A percentile compares a stretch with the other conserved stretches of the same genome.
Evolutionary conservation across 2,329 filamentous ascomycete genomes (phyloP).

Genomic region (Drechslerella stenobrocha): DNA sequence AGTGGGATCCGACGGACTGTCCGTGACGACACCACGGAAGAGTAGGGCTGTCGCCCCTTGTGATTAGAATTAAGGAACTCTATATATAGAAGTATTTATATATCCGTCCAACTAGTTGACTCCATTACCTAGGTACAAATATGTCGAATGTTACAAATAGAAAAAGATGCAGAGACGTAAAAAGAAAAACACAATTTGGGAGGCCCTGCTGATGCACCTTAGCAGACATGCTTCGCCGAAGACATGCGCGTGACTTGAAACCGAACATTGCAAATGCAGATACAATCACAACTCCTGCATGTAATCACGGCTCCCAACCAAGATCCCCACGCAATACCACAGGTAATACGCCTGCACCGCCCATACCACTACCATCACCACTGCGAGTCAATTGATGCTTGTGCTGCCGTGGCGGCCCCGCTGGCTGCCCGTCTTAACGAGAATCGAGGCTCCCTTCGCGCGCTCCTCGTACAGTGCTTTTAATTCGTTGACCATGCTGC

Average conservation of each 20-base stretch:
- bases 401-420: constrained; percentile 33
- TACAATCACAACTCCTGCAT: too few relatives aligned
- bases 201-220: too few relatives aligned
- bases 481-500: constrained; percentile 49
- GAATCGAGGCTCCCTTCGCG: constrained; percentile 50
- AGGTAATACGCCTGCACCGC: constrained; percentile 20
- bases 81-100: too few relatives aligned
- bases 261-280: not conserved
- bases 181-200: too few relatives aligned
- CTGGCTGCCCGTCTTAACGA: constrained; percentile 50
- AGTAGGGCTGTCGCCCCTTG: too few relatives aligned
- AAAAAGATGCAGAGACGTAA: too few relatives aligned
- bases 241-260: not conserved
- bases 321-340: constrained; percentile 17
- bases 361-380: constrained; percentile 29
- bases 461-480: constrained; percentile 52
- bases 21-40: too few relatives aligned
- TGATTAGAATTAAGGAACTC: too few relatives aligned
- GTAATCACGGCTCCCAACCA: too few relatives aligned
- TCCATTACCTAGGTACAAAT: too few relatives aligned
- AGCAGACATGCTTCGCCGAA: not conserved
- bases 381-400: constrained; percentile 48
- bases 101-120: too few relatives aligned
- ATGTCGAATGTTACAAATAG: too few relatives aligned
- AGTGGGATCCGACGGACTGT: constrained; percentile 59